Percentiles rank a stretch among this genome's conserved stretches.
Conservation (phyloP, 2,329 filamentous ascomycete genomes). For the Lanzia echinophila region DNA sequence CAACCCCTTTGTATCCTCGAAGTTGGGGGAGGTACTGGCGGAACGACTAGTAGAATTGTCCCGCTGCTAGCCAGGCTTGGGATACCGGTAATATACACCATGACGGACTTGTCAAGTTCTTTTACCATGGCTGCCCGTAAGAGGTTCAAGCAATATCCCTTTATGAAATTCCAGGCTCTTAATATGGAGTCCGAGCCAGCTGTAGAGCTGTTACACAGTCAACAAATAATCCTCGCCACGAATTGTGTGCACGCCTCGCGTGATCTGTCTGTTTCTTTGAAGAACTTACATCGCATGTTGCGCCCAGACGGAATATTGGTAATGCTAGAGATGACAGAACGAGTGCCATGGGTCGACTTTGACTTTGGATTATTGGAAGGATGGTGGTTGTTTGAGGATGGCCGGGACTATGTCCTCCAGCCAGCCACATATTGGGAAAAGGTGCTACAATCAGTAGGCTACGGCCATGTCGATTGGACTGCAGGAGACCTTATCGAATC, state of each 20-base stretch:
- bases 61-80: constrained; percentile 20
- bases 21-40: constrained; percentile 39
- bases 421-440: constrained; percentile 12
- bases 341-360: constrained; percentile 21
- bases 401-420: constrained; percentile 18
- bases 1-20: constrained; percentile 35
- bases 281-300: constrained; percentile 14
- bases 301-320: constrained; percentile 18
- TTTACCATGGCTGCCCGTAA: constrained; percentile 23
- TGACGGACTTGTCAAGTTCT: constrained; percentile 36
- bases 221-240: constrained; percentile 19
- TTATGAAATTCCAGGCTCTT: constrained; percentile 17
- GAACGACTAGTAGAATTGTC: constrained; percentile 33
- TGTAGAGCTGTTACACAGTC: constrained; percentile 10
- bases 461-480: constrained; percentile 14
- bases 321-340: constrained; percentile 23
- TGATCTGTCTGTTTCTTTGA: constrained; percentile 9
- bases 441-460: constrained; percentile 10
- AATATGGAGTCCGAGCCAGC: constrained; percentile 18
- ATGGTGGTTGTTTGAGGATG: constrained; percentile 28
- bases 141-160: constrained; percentile 18
- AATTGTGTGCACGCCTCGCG: constrained; percentile 24
- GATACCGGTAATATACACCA: constrained; percentile 34
- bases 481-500: constrained; percentile 15
- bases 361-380: constrained; percentile 26